A percentile compares a stretch with the other conserved stretches of the same genome.
phyloP scores from a whole-genome alignment of 257 asterid species.

The Pogostemon cablin region DNA sequence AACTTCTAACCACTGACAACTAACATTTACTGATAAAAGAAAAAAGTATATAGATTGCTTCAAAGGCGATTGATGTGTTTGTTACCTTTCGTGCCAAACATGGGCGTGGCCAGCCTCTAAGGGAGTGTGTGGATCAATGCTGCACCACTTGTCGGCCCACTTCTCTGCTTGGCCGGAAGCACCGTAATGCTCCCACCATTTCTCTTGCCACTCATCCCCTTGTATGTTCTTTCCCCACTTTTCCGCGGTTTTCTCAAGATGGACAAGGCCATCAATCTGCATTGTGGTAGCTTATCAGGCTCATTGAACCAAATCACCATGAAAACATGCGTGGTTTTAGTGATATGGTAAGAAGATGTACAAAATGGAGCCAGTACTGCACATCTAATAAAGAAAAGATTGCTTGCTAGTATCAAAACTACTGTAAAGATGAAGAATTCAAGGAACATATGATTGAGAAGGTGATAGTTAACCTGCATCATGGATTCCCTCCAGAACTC shows the following conservation, averaged over 20 bases:
- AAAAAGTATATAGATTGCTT: too few relatives aligned
- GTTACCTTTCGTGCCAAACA: constrained; percentile 96
- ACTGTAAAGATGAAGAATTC: neutral
- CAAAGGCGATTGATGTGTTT: neutral
- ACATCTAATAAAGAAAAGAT: neutral
- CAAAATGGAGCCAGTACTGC: neutral
- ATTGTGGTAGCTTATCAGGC: neutral
- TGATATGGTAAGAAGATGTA: neutral
- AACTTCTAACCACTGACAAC: too few relatives aligned
- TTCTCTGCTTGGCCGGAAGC: constrained; percentile 77
- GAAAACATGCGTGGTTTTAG: neutral
- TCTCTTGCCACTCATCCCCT: constrained; percentile 98
- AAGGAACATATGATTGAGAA: neutral
- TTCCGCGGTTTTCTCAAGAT: constrained; percentile 95
- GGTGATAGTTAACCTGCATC: constrained; percentile 59
- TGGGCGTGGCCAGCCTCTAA: constrained; percentile 93
- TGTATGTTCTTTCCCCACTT: constrained; percentile 89
- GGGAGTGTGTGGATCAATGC: constrained; percentile 80
- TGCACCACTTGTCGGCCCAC: constrained; percentile 99
- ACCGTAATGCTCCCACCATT: constrained; percentile 95
- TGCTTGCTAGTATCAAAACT: neutral
- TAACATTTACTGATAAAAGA: too few relatives aligned
- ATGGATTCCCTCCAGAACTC: constrained; percentile 93
- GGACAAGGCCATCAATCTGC: constrained; percentile 70
- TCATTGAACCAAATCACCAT: neutral